phyloP scores from a whole-genome alignment of 2,329 filamentous ascomycete species.

The Myotisia sp. region DNA sequence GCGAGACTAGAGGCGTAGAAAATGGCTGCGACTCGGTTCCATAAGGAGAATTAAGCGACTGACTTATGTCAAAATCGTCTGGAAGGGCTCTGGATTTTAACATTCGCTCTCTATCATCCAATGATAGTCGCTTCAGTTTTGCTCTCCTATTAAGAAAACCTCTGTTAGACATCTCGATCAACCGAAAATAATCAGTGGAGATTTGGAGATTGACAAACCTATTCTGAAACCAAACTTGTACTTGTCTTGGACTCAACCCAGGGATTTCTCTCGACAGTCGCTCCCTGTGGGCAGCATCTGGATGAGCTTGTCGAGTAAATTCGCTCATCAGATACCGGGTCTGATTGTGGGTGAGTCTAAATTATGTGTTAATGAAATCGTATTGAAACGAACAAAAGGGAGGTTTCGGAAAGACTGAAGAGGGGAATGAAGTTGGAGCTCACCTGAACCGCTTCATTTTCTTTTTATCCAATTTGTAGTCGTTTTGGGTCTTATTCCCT shows the following conservation, averaged over 20 bases:
- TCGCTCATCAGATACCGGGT: constrained; percentile 97
- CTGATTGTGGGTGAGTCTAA: constrained; percentile 83
- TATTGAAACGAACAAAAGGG: not conserved
- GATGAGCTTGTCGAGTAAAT: constrained; percentile 86
- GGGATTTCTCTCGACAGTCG: constrained; percentile 79
- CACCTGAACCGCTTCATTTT: constrained; percentile 34
- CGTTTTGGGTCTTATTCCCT: constrained; percentile 16
- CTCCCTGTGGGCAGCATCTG: constrained; percentile 80
- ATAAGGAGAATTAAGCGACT: constrained; percentile 44
- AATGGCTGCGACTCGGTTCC: constrained; percentile 29
- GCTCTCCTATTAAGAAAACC: constrained; percentile 35
- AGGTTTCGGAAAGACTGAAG: too few relatives aligned
- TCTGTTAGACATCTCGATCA: constrained; percentile 3
- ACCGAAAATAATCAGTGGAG: not conserved
- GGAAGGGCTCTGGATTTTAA: constrained; percentile 46
- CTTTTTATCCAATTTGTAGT: constrained; percentile 23
- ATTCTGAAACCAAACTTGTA: constrained; percentile 98
- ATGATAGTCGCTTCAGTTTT: constrained; percentile 47
- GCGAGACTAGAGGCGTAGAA: constrained; percentile 36
- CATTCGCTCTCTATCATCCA: constrained; percentile 47
- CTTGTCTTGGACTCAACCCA: constrained; percentile 77
- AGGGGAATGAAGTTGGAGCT: constrained; percentile 5
- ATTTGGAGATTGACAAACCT: constrained; percentile 43
- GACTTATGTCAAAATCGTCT: constrained; percentile 46
- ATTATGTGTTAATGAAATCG: not conserved